Conservation (phyloP, 306 rosid species). For the Dalbergia cochinchinensis region DNA sequence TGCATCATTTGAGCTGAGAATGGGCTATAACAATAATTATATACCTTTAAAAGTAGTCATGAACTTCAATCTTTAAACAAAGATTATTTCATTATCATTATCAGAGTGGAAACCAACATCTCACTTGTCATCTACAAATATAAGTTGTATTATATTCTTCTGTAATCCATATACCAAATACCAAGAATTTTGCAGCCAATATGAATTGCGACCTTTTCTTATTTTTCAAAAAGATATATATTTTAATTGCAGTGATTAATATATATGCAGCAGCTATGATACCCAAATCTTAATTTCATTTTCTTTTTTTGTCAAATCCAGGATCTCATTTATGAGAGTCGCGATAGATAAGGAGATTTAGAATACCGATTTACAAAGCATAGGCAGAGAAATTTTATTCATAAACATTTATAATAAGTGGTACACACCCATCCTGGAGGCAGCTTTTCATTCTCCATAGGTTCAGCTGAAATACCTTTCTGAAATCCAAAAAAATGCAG, state of each 20-base stretch:
- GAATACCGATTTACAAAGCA: slow-evolving; percentile 17
- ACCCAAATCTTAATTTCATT: slow-evolving; percentile 19
- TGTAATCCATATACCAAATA: slow-evolving; percentile 3
- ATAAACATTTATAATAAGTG: slow-evolving; percentile 32
- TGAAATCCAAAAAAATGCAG: slow-evolving; percentile 57
- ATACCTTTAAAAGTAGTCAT: slow-evolving; percentile 22
- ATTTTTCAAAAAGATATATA: slow-evolving; percentile 15
- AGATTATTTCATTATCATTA: slow-evolving; percentile 5
- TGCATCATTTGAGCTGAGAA: slow-evolving; percentile 9
- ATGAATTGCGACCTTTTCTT: background rate
- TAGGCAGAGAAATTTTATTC: slow-evolving; percentile 21
- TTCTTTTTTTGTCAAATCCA: background rate
- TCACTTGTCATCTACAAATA: slow-evolving; percentile 15
- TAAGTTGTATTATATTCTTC: slow-evolving; percentile 27
- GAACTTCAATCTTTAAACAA: slow-evolving; percentile 13
- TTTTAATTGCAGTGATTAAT: slow-evolving; percentile 22
- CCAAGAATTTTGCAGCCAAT: background rate
- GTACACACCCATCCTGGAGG: slow-evolving; percentile 87
- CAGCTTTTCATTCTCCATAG: slow-evolving; percentile 55
- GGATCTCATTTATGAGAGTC: background rate
- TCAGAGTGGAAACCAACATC: slow-evolving; percentile 26
- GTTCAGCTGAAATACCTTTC: slow-evolving; percentile 62
- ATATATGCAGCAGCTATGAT: slow-evolving; percentile 17
- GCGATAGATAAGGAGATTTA: slow-evolving; percentile 2
- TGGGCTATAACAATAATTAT: slow-evolving; percentile 16